Base-by-base conservation (phyloP, 164 flowering plant genomes). In the Aristolochia fimbriata region DNA sequence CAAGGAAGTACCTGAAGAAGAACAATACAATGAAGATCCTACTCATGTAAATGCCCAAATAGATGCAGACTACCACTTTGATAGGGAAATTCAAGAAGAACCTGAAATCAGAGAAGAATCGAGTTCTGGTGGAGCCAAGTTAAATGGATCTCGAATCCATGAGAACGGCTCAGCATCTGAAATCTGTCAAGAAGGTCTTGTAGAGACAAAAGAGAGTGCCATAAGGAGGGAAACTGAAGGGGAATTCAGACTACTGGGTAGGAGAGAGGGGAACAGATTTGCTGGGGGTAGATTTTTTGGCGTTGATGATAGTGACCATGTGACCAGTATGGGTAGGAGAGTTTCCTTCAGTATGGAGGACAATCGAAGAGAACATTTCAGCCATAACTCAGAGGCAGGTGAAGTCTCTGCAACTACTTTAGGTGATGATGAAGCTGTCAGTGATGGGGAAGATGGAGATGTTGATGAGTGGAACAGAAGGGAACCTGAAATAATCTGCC, bases 171-270 rank as follows among this genome's bases (percentile, higher is more conserved):
- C 71, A 22, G 56, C 69, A 6, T 63, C 78, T 59, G 78, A 71
- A 27, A 64, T 74, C 43, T 69, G 61, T 61, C 61, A 77, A 66
- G 97, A 83, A 64, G 21, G 63, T 43, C 25, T 17, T 21, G 59
- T 27, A 19, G 68, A 65, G 27, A 22, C 64, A 9, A 66, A 66
- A 53, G 69, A 66, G 15, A 91, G 93, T 73, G 97, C 96, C 15
- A 94, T 94, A 64, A 79, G 91, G 70, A 79, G 99, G 66, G 99
- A 94, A 67, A 94, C 99, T 23, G 99, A 94, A 78, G 91, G 99
- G 12, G 99, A 94, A 24, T 94, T 87, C 69, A 76, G 99, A 69
- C 71, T 91, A 50, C 53, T 94, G 67, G 97, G 88, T 19, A 73
- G 81, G 79, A 47, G 81, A 70, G 65, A 62, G 47, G 81, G 80